Base-by-base conservation (phyloP, 148 eudicot genomes). In the Persicaria tinctoria region DNA sequence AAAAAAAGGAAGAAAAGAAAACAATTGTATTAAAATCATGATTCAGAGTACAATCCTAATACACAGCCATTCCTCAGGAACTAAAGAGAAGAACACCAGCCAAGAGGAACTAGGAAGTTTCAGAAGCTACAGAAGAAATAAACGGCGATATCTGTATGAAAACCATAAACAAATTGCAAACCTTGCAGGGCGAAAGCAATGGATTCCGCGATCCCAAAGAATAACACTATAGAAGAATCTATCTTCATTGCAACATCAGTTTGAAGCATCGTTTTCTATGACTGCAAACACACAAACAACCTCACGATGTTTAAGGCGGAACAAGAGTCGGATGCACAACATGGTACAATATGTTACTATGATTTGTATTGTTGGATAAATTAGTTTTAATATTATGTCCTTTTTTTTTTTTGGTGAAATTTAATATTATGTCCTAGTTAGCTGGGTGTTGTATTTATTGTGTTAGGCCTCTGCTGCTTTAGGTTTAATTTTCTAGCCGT, bases 31-130 rank as follows among this genome's bases (percentile, higher is more conserved):
- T 60, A 41, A 32, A 60, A 60, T 60, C 14, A 60, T 23, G 68
- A 60, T 60, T 60, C 68, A 59, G 17, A 66, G 48, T 66, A 41
- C 17, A 63, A 66, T 9, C 48, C 70, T 66, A 66, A 66, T 41
- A 13, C 70, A 66, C 70, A 66, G 4, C 70, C 70, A 66, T 41
- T 66, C 48, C 38, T 41, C 18, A 66, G 46, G 70, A 17, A 66
- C 70, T 66, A 60, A 60, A 20, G 8, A 60, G 41, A 32, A 32
- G 66, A 60, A 60, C 41, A 60, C 27, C 66, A 60, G 14, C 8
- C 10, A 6, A 4, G 41, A 13, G 27, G 44, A 38, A 60, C 0
- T 23, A 9, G 41, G 44, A 41, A 66, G 8, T 32, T 63, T 63
- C 69, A 27, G 69, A 66, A 66, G 44, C 70, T 66, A 41, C 48